Base-by-base conservation (phyloP, 2,329 filamentous ascomycete species). In the Xylaria sp. region DNA sequence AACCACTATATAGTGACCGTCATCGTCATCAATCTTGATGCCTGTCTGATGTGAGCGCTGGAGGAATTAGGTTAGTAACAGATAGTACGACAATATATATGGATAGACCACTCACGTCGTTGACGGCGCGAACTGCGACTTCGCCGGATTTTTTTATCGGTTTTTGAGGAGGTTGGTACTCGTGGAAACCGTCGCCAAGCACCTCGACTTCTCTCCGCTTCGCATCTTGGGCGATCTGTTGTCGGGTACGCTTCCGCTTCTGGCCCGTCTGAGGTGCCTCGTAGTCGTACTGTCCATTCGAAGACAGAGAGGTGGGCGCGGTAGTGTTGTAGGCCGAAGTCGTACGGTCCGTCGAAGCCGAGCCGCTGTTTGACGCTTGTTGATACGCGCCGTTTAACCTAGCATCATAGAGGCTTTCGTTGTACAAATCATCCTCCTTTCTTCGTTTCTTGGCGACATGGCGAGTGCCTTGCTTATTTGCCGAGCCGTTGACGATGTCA, bases 1-100 rank as follows among this genome's bases (percentile, higher is more conserved):
- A 1, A 92, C 90, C 25, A 99, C 94, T 73, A 98, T 93, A 78
- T 97, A 99, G 80, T 99, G 96, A 5, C 96, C 96, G 75, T 99
- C 96, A 53, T 97, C 94, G 72, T 99, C 96, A 76, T 99, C 96
- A 52, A 96, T 91, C 78, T 97, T 96, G 73, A 90, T 85, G 30
- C 67, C 65, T 72, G 89, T 83, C 70, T 86, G 87, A 66, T 83
- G 66, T 43, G 72, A 70, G 64, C 71, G 72, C 71, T 74, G 58
- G 56, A 58, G 57, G 34, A 9, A 58, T 43, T 63, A 62, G 65
- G 72, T 72, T 36, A 72, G 52, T 30, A 61, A 58, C 57, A 15
- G n/a, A 63, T 50, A 34, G 32, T 4, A 58, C 30, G 8, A 7
- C 18, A 25, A 30, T 3, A 52, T n/a, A 36, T 52, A 56, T 25